These are phyloP conservation scores for Penicillium subrubescens DNA, from an alignment of 495 filamentous ascomycete species.

Conservation along the genomic window DNA sequence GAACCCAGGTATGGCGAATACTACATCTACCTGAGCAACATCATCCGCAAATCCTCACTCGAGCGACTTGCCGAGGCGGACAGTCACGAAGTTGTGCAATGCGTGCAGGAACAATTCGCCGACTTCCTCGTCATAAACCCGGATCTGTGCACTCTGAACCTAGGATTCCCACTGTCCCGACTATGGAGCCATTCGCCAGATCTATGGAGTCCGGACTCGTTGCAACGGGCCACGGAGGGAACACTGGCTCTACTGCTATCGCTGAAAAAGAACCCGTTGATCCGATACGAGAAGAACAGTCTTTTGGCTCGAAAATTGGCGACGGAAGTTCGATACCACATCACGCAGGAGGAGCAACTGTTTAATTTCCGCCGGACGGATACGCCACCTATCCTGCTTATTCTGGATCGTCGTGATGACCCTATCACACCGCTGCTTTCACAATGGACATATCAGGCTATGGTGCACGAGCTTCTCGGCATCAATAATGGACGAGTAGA, in stretches of 20 bases:
- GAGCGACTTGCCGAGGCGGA: slow-evolving; percentile 97
- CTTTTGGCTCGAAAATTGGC: slow-evolving; percentile 88
- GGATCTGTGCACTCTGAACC: slow-evolving; percentile 82
- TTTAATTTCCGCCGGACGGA: slow-evolving; percentile 97
- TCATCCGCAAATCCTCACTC: slow-evolving; percentile 93
- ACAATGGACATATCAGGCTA: slow-evolving; percentile 99
- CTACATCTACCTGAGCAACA: slow-evolving; percentile 94
- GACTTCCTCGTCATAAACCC: slow-evolving; percentile 95
- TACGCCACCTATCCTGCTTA: slow-evolving; percentile 88
- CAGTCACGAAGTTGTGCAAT: slow-evolving; percentile 92
- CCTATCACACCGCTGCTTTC: slow-evolving; percentile 94
- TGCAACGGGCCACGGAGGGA: slow-evolving; percentile 84
- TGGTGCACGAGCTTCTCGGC: slow-evolving; percentile 95
- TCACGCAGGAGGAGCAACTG: slow-evolving; percentile 93
- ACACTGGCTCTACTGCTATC: slow-evolving; percentile 79
- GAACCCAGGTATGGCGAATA: slow-evolving; percentile 99
- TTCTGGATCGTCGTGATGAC: slow-evolving; percentile 91
- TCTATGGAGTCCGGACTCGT: slow-evolving; percentile 83
- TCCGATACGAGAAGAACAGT: slow-evolving; percentile 93
- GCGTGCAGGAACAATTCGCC: slow-evolving; percentile 91
- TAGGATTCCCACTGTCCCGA: slow-evolving; percentile 72
- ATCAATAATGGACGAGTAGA: slow-evolving; percentile 92
- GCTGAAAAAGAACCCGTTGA: slow-evolving; percentile 93
- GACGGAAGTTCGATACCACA: slow-evolving; percentile 85
- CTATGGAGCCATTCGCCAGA: slow-evolving; percentile 79